These are phyloP conservation scores for Annulohypoxylon truncatum DNA, from an alignment of 2,329 filamentous ascomycete species.

Conservation along the genomic window DNA sequence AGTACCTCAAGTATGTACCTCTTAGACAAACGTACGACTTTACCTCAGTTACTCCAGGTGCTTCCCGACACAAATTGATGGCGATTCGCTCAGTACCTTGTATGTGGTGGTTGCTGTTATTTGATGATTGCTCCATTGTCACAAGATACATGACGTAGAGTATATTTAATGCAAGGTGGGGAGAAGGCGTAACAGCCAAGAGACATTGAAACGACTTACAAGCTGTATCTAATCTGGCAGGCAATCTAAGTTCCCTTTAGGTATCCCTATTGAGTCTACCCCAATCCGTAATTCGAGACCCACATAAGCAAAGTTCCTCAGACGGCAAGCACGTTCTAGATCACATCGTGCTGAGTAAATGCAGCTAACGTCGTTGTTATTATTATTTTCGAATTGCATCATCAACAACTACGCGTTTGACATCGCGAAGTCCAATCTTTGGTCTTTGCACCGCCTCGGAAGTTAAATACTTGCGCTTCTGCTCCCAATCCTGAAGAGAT, in stretches of 20 bases:
- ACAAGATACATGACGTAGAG: conserved; percentile 48
- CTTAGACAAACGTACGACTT: conserved; percentile 26
- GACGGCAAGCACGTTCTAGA: conserved; percentile 5
- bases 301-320: conserved; percentile 17
- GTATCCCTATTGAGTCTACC: conserved; percentile 10
- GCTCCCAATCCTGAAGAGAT: neutral
- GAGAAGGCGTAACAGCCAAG: conserved; percentile 25
- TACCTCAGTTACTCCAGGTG: conserved; percentile 9
- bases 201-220: conserved; percentile 27
- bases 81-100: conserved; percentile 27
- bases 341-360: neutral
- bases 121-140: conserved; percentile 32
- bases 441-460: neutral
- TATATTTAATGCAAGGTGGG: conserved; percentile 37
- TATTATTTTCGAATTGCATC: conserved; percentile 31
- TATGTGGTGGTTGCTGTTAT: conserved; percentile 16
- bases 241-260: conserved; percentile 9
- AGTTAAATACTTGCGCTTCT: neutral
- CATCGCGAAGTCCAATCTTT: conserved; percentile 20
- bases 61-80: conserved; percentile 14
- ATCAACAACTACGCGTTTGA: conserved; percentile 20
- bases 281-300: conserved; percentile 15
- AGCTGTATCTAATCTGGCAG: neutral
- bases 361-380: neutral
- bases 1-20: neutral